These are phyloP conservation scores for Vaccinium myrtillus DNA, from an alignment of 148 eudicot species.

Conservation along the genomic window DNA sequence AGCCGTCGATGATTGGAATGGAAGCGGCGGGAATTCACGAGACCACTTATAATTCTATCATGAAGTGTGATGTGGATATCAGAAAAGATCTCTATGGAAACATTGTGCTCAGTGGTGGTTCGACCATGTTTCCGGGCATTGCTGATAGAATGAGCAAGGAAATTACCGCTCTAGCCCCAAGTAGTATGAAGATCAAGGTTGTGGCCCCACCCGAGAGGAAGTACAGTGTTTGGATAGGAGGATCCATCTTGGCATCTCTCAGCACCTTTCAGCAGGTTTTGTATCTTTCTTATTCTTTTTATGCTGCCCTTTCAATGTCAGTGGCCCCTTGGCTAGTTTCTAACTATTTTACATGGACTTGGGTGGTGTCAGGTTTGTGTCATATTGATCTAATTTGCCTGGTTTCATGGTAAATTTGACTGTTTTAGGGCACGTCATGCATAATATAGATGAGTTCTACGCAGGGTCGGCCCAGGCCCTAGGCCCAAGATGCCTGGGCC, in stretches of 20 bases:
- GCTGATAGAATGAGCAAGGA: slow-evolving; percentile 92
- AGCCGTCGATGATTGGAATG: slow-evolving; percentile 62
- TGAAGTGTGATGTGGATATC: slow-evolving; percentile 87
- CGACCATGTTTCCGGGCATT: slow-evolving; percentile 87
- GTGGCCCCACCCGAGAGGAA: slow-evolving; percentile 98
- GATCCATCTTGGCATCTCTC: slow-evolving; percentile 85
- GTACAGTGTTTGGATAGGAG: slow-evolving; percentile 94
- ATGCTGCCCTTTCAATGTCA: neutral
- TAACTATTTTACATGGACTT: neutral
- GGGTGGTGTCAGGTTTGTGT: neutral
- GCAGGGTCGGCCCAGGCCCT: no score
- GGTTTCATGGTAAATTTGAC: no score
- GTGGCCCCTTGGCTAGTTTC: neutral
- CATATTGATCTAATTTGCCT: neutral
- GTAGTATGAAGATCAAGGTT: slow-evolving; percentile 92
- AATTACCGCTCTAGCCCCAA: slow-evolving; percentile 75
- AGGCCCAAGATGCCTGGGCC: no score
- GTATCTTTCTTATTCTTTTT: neutral
- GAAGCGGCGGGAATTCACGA: slow-evolving; percentile 84
- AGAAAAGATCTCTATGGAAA: slow-evolving; percentile 86
- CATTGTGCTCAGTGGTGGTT: slow-evolving; percentile 83
- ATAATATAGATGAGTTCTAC: neutral
- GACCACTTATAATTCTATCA: slow-evolving; percentile 85
- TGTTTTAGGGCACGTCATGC: neutral
- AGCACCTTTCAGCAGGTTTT: slow-evolving; percentile 88